Percentiles rank a stretch among this genome's conserved stretches.
These are phyloP conservation scores for Aspergillus neoniger DNA, from an alignment of 2,329 filamentous ascomycete genomes.

Conservation along the genomic window DNA sequence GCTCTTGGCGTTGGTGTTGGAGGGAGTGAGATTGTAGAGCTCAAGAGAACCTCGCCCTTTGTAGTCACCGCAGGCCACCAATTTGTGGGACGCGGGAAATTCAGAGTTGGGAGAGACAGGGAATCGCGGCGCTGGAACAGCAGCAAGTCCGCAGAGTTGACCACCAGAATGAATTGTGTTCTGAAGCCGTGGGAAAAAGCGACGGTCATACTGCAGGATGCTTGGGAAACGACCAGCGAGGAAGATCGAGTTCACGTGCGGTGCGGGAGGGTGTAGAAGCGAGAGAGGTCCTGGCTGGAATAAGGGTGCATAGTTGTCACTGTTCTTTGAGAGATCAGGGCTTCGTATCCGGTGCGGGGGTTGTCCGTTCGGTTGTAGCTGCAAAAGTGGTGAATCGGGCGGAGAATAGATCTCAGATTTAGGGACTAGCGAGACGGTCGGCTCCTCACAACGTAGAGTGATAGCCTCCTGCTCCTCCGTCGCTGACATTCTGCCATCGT, in stretches of 20 bases:
- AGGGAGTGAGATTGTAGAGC: slow-evolving; percentile 60
- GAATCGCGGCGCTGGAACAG: slow-evolving; percentile 59
- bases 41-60: slow-evolving; percentile 89
- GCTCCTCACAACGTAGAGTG: slow-evolving; percentile 36
- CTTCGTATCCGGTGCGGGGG: slow-evolving; percentile 42
- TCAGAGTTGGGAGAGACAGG: slow-evolving; percentile 43
- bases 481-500: slow-evolving; percentile 65
- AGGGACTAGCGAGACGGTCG: slow-evolving; percentile 26
- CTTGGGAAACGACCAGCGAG: slow-evolving; percentile 86
- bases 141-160: slow-evolving; percentile 70
- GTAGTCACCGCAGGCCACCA: slow-evolving; percentile 86
- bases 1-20: slow-evolving; percentile 29
- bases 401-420: slow-evolving; percentile 35
- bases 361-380: slow-evolving; percentile 35
- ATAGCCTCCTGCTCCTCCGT: slow-evolving; percentile 39
- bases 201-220: slow-evolving; percentile 84
- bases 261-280: slow-evolving; percentile 72
- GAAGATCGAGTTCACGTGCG: slow-evolving; percentile 75
- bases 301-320: slow-evolving; percentile 65
- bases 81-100: slow-evolving; percentile 60
- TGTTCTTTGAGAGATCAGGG: slow-evolving; percentile 36
- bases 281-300: slow-evolving; percentile 80
- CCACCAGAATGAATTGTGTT: slow-evolving; percentile 83
- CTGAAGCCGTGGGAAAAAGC: slow-evolving; percentile 76
- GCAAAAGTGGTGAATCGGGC: slow-evolving; percentile 35